These are phyloP conservation scores for Trichoderma atrobrunneum DNA, from an alignment of 2,329 filamentous ascomycete genomes.

Conservation along the genomic window DNA sequence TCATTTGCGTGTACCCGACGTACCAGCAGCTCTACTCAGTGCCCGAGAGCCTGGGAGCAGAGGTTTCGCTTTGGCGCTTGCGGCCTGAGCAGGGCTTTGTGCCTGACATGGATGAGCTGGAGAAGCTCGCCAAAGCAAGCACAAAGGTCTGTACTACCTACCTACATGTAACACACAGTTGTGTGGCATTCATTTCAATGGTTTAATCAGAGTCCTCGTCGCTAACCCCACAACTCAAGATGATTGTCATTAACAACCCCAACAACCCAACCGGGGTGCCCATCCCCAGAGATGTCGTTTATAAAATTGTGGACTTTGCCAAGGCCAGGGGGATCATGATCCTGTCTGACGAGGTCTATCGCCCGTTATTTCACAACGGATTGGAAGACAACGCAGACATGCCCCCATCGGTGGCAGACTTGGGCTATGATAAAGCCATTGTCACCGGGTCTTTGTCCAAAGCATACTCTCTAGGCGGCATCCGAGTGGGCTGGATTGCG, in stretches of 20 bases:
- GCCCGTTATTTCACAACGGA: conserved; percentile 71
- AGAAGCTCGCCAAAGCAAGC: conserved; percentile 61
- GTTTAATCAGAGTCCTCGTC: conserved; percentile 22
- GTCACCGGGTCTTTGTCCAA: conserved; percentile 82
- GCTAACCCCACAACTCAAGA: conserved; percentile 56
- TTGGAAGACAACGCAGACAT: conserved; percentile 38
- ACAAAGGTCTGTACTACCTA: conserved; percentile 57
- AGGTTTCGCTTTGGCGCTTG: conserved; percentile 74
- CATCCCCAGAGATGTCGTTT: conserved; percentile 59
- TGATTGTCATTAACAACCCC: conserved; percentile 65
- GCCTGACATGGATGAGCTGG: conserved; percentile 64
- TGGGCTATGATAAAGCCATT: conserved; percentile 69
- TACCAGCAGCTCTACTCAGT: conserved; percentile 82
- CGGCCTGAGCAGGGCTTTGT: conserved; percentile 62
- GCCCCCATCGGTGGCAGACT: conserved; percentile 62
- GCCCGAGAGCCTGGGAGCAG: conserved; percentile 69
- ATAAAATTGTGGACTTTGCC: conserved; percentile 62
- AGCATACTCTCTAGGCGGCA: conserved; percentile 77
- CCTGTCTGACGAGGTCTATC: conserved; percentile 78
- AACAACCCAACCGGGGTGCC: conserved; percentile 79
- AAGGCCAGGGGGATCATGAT: conserved; percentile 61
- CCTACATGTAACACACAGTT: background rate
- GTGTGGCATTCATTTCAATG: background rate
- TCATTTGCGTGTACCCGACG: conserved; percentile 81
- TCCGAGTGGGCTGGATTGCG: conserved; percentile 80